Conservation (phyloP, 495 filamentous ascomycete genomes). For the Saxophila tyrrhenica region DNA sequence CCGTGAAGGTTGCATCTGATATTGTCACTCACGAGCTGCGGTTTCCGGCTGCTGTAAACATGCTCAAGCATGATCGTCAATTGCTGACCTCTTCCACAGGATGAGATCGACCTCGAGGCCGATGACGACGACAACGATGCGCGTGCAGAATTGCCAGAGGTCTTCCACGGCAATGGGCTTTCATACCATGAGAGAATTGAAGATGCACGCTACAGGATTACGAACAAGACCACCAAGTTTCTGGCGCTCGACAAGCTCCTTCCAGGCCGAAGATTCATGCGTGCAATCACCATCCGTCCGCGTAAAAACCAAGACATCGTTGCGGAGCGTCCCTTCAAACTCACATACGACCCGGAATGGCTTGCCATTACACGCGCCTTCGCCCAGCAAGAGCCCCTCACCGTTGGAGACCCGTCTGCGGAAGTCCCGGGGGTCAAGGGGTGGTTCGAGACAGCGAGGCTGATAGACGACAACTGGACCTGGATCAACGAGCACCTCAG, state of each 20-base stretch:
- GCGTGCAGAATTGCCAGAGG: conserved; percentile 37
- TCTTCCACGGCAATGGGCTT: conserved; percentile 44
- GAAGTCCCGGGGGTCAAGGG: conserved; percentile 43
- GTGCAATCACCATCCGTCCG: conserved; percentile 54
- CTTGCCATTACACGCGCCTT: conserved; percentile 82
- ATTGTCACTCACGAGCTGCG: no score
- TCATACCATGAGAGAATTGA: conserved; percentile 13
- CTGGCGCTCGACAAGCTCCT: conserved; percentile 85
- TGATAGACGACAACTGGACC: conserved; percentile 50
- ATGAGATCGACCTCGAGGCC: conserved; percentile 33
- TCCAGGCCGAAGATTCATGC: conserved; percentile 65
- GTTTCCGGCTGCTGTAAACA: no score
- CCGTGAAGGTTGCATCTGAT: no score
- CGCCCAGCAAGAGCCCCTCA: conserved; percentile 39
- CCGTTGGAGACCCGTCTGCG: conserved; percentile 44
- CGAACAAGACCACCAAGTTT: conserved; percentile 69
- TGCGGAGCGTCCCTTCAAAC: conserved; percentile 28
- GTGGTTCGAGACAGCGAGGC: conserved; percentile 46
- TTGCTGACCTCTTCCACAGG: conserved; percentile 6
- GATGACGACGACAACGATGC: conserved; percentile 20
- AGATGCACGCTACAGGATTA: conserved; percentile 38
- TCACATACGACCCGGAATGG: conserved; percentile 90
- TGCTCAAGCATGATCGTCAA: no score
- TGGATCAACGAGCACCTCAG: conserved; percentile 69
- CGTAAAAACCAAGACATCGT: conserved; percentile 5